A percentile compares a stretch with the other conserved stretches of the same genome.
Evolutionary conservation across 345 rosid genomes (phyloP).

Genomic region (Dipteronia dyeriana): DNA sequence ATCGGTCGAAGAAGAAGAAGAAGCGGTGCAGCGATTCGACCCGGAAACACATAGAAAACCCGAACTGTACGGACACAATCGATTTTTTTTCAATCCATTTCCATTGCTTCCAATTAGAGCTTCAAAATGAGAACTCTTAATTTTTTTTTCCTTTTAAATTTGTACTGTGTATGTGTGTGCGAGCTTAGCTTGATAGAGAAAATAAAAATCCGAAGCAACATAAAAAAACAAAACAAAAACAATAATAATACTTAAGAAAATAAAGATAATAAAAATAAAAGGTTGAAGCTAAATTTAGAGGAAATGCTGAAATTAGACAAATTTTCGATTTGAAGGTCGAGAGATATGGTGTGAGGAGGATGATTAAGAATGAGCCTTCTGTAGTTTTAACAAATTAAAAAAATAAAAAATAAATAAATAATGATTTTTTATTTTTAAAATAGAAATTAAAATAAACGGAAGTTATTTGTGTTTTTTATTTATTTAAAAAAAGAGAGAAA

Average conservation of each 20-base stretch:
- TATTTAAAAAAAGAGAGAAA: not conserved
- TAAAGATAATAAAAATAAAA: slow-evolving; percentile 8
- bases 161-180: not conserved
- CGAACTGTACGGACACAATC: too few species aligned
- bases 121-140: not conserved
- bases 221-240: not conserved
- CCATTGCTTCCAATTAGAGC: not conserved
- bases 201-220: not conserved
- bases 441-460: not conserved
- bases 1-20: not conserved
- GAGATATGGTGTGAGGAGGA: slow-evolving; percentile 32
- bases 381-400: too few species aligned
- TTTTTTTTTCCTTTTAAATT: not conserved
- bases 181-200: not conserved
- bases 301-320: slow-evolving; percentile 16
- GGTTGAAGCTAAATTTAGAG: not conserved
- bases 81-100: not conserved
- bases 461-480: not conserved
- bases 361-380: slow-evolving; percentile 30
- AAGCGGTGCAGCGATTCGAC: too few species aligned
- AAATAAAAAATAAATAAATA: too few species aligned
- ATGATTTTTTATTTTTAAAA: too few species aligned
- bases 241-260: not conserved
- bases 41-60: too few species aligned
- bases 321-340: slow-evolving; percentile 19